These are phyloP conservation scores for Phytophthora pisi DNA, from an alignment of 352 stramenopile species.

Conservation along the genomic window DNA sequence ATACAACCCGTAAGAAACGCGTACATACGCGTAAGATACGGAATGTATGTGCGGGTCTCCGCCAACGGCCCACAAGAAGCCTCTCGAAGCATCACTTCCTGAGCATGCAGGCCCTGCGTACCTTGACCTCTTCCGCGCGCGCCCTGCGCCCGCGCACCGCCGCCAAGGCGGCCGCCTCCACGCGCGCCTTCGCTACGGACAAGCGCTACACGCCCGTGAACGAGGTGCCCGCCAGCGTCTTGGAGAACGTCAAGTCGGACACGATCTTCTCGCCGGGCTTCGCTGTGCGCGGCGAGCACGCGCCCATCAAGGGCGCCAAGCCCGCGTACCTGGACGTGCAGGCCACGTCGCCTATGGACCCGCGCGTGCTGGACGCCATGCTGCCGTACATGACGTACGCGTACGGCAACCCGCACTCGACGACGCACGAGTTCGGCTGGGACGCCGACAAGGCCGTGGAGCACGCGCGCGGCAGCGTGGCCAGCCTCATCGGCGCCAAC, in stretches of 20 bases:
- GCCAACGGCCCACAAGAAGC: slow-evolving; percentile 24
- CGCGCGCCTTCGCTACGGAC: slow-evolving; percentile 52
- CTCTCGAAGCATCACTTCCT: slow-evolving; percentile 14
- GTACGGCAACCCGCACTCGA: slow-evolving; percentile 99
- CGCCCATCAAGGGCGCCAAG: slow-evolving; percentile 67
- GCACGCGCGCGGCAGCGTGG: slow-evolving; percentile 85
- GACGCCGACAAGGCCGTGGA: slow-evolving; percentile 97
- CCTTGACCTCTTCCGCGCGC: slow-evolving; percentile 15
- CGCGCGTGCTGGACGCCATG: slow-evolving; percentile 98
- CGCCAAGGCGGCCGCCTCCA: slow-evolving; percentile 1
- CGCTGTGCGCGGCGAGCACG: slow-evolving; percentile 66
- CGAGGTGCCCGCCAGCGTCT: slow-evolving; percentile 83
- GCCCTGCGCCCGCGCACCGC: slow-evolving; percentile 6
- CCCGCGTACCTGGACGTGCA: slow-evolving; percentile 96
- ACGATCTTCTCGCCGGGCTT: slow-evolving; percentile 89
- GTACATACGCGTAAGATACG: too few species aligned
- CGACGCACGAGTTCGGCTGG: slow-evolving; percentile 99
- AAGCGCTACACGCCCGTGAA: slow-evolving; percentile 88
- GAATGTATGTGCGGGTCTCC: too few species aligned
- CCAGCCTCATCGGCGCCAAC: slow-evolving; percentile 93
- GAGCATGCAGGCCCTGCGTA: slow-evolving; percentile 37
- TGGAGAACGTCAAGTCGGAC: slow-evolving; percentile 76
- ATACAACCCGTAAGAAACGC: too few species aligned
- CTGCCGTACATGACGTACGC: slow-evolving; percentile 96
- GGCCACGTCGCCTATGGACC: slow-evolving; percentile 98